phyloP scores from a whole-genome alignment of 2,329 filamentous ascomycete genomes.

The Fusarium temperatum region DNA sequence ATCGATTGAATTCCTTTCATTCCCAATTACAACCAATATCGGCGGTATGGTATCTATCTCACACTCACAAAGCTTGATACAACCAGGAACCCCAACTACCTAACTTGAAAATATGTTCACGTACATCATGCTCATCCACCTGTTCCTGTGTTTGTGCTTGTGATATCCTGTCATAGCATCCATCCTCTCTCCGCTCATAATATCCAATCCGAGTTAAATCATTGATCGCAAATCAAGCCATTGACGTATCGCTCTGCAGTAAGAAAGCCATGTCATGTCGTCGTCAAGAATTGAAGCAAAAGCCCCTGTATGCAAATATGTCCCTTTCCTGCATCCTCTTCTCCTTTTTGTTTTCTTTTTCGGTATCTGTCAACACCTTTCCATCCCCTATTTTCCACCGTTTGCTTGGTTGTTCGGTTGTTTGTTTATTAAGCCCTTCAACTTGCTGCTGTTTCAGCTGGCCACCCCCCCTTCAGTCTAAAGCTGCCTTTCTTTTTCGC shows the following conservation, averaged over 20 bases:
- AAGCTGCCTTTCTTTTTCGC: conserved; percentile 16
- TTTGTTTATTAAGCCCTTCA: conserved; percentile 27
- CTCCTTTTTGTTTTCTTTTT: conserved; percentile 10
- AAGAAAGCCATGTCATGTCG: conserved; percentile 45
- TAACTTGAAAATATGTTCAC: conserved; percentile 30
- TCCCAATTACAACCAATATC: conserved; percentile 31
- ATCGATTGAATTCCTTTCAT: conserved; percentile 18
- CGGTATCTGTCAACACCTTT: conserved; percentile 23
- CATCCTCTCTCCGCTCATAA: conserved; percentile 19
- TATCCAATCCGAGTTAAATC: conserved; percentile 30
- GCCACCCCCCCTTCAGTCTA: conserved; percentile 25
- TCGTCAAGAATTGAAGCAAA: conserved; percentile 43
- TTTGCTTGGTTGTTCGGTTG: conserved; percentile 6
- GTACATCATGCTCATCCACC: conserved; percentile 3
- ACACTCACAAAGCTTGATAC: conserved; percentile 35
- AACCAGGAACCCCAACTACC: conserved; percentile 33
- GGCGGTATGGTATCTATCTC: conserved; percentile 41
- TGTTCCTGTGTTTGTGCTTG: background rate
- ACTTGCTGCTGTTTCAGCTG: conserved; percentile 12
- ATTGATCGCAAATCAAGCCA: conserved; percentile 33
- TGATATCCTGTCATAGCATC: background rate
- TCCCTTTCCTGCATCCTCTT: conserved; percentile 9
- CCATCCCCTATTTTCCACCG: conserved; percentile 2
- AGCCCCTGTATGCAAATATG: conserved; percentile 28
- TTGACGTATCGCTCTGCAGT: conserved; percentile 42